Evolutionary conservation across 768 basidiomycete genomes (phyloP), one percentile per base, ranked within the genome.

Genomic region (Mycena crocata): DNA sequence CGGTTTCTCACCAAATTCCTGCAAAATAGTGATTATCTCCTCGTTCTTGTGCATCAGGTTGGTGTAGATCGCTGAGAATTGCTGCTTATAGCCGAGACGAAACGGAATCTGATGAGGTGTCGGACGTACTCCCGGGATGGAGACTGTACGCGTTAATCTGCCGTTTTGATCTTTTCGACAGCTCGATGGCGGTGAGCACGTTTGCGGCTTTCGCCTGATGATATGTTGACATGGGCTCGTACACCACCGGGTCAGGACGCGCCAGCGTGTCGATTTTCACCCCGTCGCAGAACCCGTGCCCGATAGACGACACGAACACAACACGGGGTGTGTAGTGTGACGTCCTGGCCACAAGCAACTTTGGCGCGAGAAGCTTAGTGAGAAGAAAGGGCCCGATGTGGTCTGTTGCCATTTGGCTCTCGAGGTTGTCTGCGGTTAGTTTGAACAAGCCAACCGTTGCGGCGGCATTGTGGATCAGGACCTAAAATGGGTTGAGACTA

Each of bases 131-230:
- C 30, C 44, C 62, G 13, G 57, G 64, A 32, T 65, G 56, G 23
- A 65, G n/a, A 26, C 56, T 58, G 23, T 51, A 65, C 13, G 64
- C 56, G 24, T 45, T 46, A 5, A 65, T 40, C 31, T 51, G n/a
- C 34, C 64, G 56, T 14, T 15, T 15, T 2, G 55, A 44, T 12
- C 63, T 15, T 21, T 23, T 34, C 37, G 63, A 48, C n/a, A 51
- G 9, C 21, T 51, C 49, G 49, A 51, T 51, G 6, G 49, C 49
- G 5, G 49, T 51, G 19, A 65, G 45, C 9, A 52, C 24, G 32
- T 50, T 51, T 2, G 57, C 49, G n/a, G 30, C 5, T 24, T 59
- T 59, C 5, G 57, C 40, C 17, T 51, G 39, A 23, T 19, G 35
- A 28, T 62, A 62, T 31, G 40, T 14, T 6, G 34, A 14, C 5